These are phyloP conservation scores for Malus hybrid DNA, from an alignment of 331 rosid genomes.

Conservation along the genomic window DNA sequence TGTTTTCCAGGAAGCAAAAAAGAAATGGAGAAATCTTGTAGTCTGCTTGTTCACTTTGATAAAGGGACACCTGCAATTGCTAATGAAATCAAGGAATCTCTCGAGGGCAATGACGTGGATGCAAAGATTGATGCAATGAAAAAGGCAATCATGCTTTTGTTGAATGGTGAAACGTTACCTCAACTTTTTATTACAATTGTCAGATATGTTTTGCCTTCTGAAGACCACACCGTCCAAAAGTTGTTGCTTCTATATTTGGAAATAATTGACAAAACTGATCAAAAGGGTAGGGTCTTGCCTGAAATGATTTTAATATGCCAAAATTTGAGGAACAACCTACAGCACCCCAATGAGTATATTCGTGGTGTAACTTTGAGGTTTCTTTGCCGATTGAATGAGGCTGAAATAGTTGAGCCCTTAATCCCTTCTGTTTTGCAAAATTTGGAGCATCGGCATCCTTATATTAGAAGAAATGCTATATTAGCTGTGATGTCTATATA, in stretches of 20 bases:
- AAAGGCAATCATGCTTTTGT: conserved; percentile 27
- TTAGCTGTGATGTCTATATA: conserved; percentile 27
- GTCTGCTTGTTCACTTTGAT: conserved; percentile 26
- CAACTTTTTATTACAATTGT: conserved; percentile 39
- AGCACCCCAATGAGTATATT: conserved; percentile 28
- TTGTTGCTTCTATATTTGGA: conserved; percentile 26
- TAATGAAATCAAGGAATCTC: conserved; percentile 28
- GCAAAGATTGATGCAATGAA: conserved; percentile 34
- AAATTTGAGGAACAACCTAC: conserved; percentile 25
- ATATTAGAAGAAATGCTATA: conserved; percentile 17
- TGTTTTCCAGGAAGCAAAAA: neutral
- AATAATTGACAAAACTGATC: conserved; percentile 31
- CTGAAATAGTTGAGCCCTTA: conserved; percentile 25
- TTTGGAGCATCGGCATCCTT: conserved; percentile 26
- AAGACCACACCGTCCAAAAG: conserved; percentile 35
- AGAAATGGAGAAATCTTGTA: conserved; percentile 29
- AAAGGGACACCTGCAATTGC: conserved; percentile 29
- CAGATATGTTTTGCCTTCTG: conserved; percentile 32
- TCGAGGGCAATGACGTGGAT: conserved; percentile 26
- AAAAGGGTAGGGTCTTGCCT: conserved; percentile 23
- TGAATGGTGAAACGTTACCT: conserved; percentile 32
- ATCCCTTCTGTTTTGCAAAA: conserved; percentile 22
- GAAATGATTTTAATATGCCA: conserved; percentile 40
- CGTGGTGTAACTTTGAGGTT: conserved; percentile 25
- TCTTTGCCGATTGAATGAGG: conserved; percentile 22